A percentile compares a stretch with the other conserved stretches of the same genome.
Evolutionary conservation across 805 yeast species (phyloP).

Genomic region (Nakazawaea wyomingensis): DNA sequence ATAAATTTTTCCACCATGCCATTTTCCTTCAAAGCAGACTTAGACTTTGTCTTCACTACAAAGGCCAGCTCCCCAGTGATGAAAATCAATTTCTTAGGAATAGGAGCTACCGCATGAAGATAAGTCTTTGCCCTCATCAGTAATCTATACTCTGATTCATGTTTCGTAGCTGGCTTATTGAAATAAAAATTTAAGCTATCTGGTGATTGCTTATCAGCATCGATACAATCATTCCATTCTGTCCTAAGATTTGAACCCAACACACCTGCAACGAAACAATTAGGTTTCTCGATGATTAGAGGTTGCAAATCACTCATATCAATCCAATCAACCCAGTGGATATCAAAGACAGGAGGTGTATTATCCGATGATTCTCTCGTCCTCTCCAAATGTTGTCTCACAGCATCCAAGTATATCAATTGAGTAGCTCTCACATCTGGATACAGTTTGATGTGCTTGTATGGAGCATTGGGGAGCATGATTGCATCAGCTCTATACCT

Average conservation of each 20-base stretch:
- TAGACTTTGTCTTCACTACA: slow-evolving; percentile 22
- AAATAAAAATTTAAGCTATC: slow-evolving; percentile 21
- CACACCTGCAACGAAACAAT: slow-evolving; percentile 40
- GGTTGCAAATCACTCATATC: slow-evolving; percentile 39
- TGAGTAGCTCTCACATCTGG: slow-evolving; percentile 30
- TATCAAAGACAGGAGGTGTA: slow-evolving; percentile 32
- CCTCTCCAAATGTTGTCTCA: slow-evolving; percentile 24
- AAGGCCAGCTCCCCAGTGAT: slow-evolving; percentile 36
- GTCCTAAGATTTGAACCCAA: slow-evolving; percentile 33
- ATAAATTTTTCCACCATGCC: slow-evolving; percentile 29
- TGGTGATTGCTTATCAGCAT: slow-evolving; percentile 16
- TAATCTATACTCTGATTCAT: slow-evolving; percentile 32
- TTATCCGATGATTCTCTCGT: slow-evolving; percentile 20
- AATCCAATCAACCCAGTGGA: slow-evolving; percentile 55
- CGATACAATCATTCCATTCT: slow-evolving; percentile 36
- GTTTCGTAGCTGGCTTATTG: slow-evolving; percentile 22
- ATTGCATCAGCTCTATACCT: slow-evolving; percentile 27
- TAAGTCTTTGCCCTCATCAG: slow-evolving; percentile 38
- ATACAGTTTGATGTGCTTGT: slow-evolving; percentile 27
- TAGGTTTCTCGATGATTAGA: slow-evolving; percentile 32
- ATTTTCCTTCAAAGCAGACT: slow-evolving; percentile 18
- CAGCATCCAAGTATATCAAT: slow-evolving; percentile 27
- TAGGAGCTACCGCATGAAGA: slow-evolving; percentile 35
- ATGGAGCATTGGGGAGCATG: slow-evolving; percentile 34
- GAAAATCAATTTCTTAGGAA: slow-evolving; percentile 39